Base-by-base conservation (phyloP, 176 grass and related monocot species). In the Rhynchospora tenuis region DNA sequence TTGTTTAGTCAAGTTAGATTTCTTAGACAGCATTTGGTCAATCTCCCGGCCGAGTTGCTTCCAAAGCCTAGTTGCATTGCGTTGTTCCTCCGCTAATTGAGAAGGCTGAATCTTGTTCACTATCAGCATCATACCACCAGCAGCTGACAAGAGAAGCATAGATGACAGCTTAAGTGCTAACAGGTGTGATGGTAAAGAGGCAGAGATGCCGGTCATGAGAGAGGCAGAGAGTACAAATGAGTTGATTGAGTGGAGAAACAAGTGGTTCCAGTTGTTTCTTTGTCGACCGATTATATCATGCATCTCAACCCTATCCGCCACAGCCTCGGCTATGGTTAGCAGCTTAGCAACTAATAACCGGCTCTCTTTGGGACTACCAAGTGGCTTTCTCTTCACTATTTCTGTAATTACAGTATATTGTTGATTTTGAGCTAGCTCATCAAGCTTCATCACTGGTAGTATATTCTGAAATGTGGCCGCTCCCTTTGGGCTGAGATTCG, bases 101-200 rank as follows among this genome's bases (percentile, higher is more conserved):
- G 86, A 84, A 3, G 86, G 86, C 7, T 88, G 86, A 9, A 88
- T 84, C 81, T 88, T 88, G 73, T 84, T 88, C 12, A 84, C 74
- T 19, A 80, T 13, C 50, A 62, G 0, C 86, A 88, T 79, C 73
- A 88, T 69, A 22, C 70, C 70, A 12, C 48, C 46, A 4, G 86
- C 59, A 76, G 81, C 81, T 4, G 86, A 19, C 60, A 88, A 88
- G n/a, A 88, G 26, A 45, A 88, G 46, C 71, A 79, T 75, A 52
- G 81, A 84, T 58, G 86, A 84, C 1, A 88, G 28, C 51, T 84
- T 84, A 50, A 88, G 79, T 63, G 80, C 86, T 48, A 84, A 58
- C 43, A 45, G 2, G 31, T 88, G 62, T 4, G 43, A 33, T 20
- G 81, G 19, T 0, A 69, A 80, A n/a, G 60, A 33, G 17, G 60